Conservation (phyloP, 768 basidiomycete species). For the Boletus vinaceobasis region DNA sequence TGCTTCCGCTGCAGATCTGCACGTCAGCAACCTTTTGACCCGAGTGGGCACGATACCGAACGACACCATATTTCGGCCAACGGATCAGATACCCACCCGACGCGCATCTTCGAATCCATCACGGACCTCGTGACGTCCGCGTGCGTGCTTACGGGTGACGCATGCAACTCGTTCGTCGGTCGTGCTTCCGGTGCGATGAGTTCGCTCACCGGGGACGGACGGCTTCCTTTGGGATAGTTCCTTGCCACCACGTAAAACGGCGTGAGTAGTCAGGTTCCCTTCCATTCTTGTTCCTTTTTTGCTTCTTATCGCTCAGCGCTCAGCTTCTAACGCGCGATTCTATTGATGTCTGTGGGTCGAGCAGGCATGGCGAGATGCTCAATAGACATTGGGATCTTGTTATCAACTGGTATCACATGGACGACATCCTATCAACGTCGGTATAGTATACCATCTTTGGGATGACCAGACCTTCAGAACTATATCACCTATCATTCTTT, state of each 20-base stretch:
- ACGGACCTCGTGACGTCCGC: neutral
- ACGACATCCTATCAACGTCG: neutral
- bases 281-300: neutral
- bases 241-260: neutral
- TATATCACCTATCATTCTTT: neutral
- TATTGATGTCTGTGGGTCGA: neutral
- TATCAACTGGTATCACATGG: neutral
- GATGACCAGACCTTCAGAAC: neutral
- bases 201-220: neutral
- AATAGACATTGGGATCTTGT: neutral
- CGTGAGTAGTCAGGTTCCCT: neutral
- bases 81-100: neutral
- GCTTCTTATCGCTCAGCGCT: neutral
- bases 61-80: neutral
- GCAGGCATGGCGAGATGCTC: neutral
- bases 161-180: neutral
- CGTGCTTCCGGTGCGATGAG: too few species aligned
- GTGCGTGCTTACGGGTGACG: too few species aligned
- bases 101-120: neutral
- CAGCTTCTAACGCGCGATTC: neutral
- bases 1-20: constrained; percentile 5
- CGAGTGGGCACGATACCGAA: neutral
- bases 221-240: neutral
- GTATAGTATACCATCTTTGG: neutral
- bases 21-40: neutral